Percentiles rank a stretch among this genome's conserved stretches.
Evolutionary conservation across 2,329 filamentous ascomycete species (phyloP).

Genomic region (Ceratocystis diversiconidia): DNA sequence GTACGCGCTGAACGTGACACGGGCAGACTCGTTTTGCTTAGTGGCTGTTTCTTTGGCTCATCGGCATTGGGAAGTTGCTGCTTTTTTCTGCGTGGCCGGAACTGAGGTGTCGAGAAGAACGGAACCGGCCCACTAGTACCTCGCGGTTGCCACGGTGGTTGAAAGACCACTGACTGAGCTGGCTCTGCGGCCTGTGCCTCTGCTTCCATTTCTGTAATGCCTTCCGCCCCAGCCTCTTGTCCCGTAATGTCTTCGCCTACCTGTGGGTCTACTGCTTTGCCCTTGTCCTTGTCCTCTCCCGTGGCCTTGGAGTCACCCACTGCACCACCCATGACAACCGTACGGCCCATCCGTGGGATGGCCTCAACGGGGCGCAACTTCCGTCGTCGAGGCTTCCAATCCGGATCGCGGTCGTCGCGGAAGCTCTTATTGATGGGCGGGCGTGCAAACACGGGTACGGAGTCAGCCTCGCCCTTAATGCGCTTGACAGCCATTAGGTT

Average conservation of each 20-base stretch:
- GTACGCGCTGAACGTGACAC: slow-evolving; percentile 13
- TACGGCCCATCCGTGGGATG: neutral
- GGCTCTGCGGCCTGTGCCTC: neutral
- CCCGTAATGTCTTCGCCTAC: neutral
- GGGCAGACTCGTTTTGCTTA: slow-evolving; percentile 11
- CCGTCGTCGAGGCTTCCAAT: slow-evolving; percentile 23
- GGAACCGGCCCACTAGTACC: slow-evolving; percentile 4
- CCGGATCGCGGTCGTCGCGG: slow-evolving; percentile 30
- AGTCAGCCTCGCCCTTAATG: slow-evolving; percentile 48
- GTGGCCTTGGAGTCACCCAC: neutral
- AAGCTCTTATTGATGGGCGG: slow-evolving; percentile 31
- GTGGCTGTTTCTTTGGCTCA: neutral
- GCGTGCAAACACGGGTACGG: slow-evolving; percentile 45
- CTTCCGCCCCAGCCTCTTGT: neutral
- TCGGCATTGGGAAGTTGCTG: slow-evolving; percentile 8
- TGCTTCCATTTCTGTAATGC: neutral
- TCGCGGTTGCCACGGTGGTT: slow-evolving; percentile 22
- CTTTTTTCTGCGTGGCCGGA: slow-evolving; percentile 14
- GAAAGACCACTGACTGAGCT: slow-evolving; percentile 24
- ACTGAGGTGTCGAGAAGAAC: slow-evolving; percentile 16
- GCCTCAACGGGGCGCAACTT: slow-evolving; percentile 9
- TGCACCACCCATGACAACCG: neutral
- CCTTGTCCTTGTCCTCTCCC: neutral
- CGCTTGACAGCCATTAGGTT: slow-evolving; percentile 51
- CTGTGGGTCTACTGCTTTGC: neutral